Evolutionary conservation across 257 asterid genomes (phyloP), one percentile per base, ranked within the genome.

Genomic region (Forsythia viridissima): DNA sequence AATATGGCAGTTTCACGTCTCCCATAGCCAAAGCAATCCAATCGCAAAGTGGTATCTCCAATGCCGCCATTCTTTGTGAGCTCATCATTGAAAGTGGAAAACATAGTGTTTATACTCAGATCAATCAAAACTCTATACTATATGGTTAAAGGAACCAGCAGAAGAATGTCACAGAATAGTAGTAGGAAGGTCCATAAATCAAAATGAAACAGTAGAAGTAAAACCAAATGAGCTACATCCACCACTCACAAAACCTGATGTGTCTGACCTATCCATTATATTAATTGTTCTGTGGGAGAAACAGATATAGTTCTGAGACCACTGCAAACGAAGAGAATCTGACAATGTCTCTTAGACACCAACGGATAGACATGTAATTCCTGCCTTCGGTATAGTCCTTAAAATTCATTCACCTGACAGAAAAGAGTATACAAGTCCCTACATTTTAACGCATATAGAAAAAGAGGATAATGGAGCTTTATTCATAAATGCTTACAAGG

Each of bases 241-340:
- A 74, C 98, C 93, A 46, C 97, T 94, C 85, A 94, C 93, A 80
- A 94, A 92, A 70, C 97, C 93, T 43, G 97, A 92, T 67, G 94
- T 92, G 81, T 94, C 97, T 3, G 91, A 70, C 82, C 98, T 88
- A 85, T 92, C 97, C 98, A 94, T 94, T 80, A 44, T 13, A 74
- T 80, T 72, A 61, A 73, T 79, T 34, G 73, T 87, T 86, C 79
- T 11, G 24, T 76, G 73, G 75, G 67, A 72, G 75, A 40, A 71
- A 65, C 52, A 69, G 9, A 37, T 51, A 36, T 40, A 37, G 68
- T 68, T 76, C 66, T 57, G 66, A 57, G 30, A 57, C 34, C 9
- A 57, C 34, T n/a, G 24, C 66, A 3, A 16, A 80, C 12, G 72
- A 84, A 65, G 51, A 40, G 30, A 88, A 72, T 79, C 24, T 61